Evolutionary conservation across 768 basidiomycete genomes (phyloP).

Genomic region (Lactarius hengduanensis): DNA sequence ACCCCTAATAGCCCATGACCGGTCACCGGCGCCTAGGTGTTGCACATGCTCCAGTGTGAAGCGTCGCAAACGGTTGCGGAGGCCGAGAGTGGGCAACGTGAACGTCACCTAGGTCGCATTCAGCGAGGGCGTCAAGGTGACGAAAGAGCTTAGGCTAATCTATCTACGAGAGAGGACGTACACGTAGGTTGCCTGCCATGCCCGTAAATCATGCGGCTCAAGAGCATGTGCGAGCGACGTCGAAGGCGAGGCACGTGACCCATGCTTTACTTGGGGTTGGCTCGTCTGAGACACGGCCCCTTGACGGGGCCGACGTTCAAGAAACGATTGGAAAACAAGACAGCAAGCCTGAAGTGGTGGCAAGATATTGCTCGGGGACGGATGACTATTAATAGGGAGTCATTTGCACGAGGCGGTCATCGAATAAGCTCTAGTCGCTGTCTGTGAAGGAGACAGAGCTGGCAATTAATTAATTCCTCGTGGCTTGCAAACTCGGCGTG

Average conservation of each 20-base stretch:
- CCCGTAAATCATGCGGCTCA: slow-evolving; percentile 11
- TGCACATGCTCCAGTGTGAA: too few species aligned
- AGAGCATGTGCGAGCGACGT: slow-evolving; percentile 19
- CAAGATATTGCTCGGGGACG: slow-evolving; percentile 4
- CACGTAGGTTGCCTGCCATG: slow-evolving; percentile 1
- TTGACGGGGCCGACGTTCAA: background rate
- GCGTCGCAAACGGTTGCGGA: too few species aligned
- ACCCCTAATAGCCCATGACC: too few species aligned
- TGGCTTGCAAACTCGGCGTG: background rate
- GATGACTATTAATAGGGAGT: background rate
- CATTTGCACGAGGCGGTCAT: slow-evolving; percentile 18
- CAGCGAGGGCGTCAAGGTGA: background rate
- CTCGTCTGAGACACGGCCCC: too few species aligned
- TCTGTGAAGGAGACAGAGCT: background rate
- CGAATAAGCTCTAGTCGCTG: slow-evolving; percentile 3
- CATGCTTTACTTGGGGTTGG: slow-evolving; percentile 5
- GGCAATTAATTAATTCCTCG: background rate
- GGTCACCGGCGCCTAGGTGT: too few species aligned
- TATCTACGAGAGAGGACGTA: background rate
- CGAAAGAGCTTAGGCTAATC: background rate
- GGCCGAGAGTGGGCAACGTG: background rate
- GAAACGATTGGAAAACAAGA: background rate
- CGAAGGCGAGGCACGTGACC: slow-evolving; percentile 3
- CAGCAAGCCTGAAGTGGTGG: background rate
- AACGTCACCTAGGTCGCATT: background rate